A percentile compares a stretch with the other conserved stretches of the same genome.
These are phyloP conservation scores for Ustilago bromivora DNA, from an alignment of 1,284 basidiomycete genomes.

Conservation along the genomic window DNA sequence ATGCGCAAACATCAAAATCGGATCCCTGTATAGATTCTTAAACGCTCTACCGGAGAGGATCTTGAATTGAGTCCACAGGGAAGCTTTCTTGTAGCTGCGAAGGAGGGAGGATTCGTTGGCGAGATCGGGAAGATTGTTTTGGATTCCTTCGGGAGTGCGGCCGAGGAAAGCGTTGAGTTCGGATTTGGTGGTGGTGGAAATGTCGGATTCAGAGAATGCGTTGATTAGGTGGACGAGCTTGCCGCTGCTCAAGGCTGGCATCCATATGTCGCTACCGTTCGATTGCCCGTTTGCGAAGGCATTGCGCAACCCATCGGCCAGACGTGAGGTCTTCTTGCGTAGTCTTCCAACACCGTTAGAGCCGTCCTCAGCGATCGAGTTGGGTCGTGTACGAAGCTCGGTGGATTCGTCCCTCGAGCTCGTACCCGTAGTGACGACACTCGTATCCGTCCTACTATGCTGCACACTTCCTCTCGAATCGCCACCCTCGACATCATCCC, in stretches of 20 bases:
- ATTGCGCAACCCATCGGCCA: constrained; percentile 74
- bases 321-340: constrained; percentile 77
- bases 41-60: constrained; percentile 95
- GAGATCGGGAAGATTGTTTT: constrained; percentile 36
- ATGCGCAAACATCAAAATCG: constrained; percentile 88
- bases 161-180: constrained; percentile 74
- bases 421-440: constrained; percentile 39
- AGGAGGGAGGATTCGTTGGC: constrained; percentile 73
- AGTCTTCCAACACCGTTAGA: constrained; percentile 2
- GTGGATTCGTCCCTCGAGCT: constrained; percentile 68
- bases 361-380: constrained; percentile 75
- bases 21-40: constrained; percentile 91
- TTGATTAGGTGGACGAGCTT: constrained; percentile 81
- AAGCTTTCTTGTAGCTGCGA: constrained; percentile 84
- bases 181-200: constrained; percentile 76
- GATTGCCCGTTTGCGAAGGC: constrained; percentile 73
- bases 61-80: constrained; percentile 87
- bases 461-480: constrained; percentile 1
- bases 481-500: constrained; percentile 28
- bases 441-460: constrained; percentile 23
- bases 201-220: constrained; percentile 78
- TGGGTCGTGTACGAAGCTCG: constrained; percentile 73
- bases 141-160: constrained; percentile 43
- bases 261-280: constrained; percentile 70
- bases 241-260: constrained; percentile 66